Conservation (phyloP, 306 rosid species). For the Rubus parviflorus region DNA sequence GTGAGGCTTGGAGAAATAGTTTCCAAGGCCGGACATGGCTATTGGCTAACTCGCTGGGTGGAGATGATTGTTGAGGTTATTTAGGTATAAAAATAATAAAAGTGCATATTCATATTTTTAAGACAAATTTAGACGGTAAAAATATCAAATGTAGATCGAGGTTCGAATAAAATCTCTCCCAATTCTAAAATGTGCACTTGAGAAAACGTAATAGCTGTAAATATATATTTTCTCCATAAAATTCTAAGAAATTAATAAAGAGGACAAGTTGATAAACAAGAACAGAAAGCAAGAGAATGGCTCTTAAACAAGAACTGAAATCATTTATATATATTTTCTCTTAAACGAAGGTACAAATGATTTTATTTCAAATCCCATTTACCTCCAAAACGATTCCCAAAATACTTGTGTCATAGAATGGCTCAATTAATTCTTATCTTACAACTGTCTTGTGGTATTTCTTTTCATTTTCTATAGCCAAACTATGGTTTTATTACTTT, state of each 20-base stretch:
- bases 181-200: neutral
- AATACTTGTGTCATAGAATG: neutral
- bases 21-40: no score
- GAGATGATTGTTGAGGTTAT: no score
- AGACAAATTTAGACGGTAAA: no score
- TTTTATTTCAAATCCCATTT: neutral
- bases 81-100: no score
- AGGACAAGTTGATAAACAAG: neutral
- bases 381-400: constrained; percentile 3
- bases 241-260: neutral
- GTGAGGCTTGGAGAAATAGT: no score
- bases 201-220: neutral
- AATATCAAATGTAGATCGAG: no score
- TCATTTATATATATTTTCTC: no score
- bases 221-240: neutral
- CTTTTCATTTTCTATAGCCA: neutral
- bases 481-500: neutral
- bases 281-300: neutral
- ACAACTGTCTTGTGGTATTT: neutral
- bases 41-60: no score
- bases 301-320: no score
- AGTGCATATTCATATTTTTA: no score
- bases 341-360: neutral
- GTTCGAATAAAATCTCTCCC: no score
- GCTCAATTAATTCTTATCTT: neutral